A percentile compares a stretch with the other conserved stretches of the same genome.
Conservation (phyloP, 495 filamentous ascomycete genomes). For the Xylaria castorea region DNA sequence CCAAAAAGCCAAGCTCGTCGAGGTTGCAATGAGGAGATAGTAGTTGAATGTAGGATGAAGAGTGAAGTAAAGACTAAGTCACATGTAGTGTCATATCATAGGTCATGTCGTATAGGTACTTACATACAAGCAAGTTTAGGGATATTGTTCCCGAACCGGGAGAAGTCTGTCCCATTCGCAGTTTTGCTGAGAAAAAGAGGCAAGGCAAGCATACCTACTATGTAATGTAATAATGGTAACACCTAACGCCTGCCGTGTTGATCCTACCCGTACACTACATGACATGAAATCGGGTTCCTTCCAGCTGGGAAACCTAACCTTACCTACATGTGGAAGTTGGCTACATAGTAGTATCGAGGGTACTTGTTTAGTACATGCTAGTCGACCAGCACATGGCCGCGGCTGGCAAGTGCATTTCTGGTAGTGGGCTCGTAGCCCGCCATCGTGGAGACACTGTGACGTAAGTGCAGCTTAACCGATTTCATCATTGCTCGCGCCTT, state of each 20-base stretch:
- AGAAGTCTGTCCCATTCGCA: not conserved
- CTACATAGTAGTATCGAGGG: not conserved
- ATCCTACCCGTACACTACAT: conserved; percentile 16
- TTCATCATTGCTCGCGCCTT: conserved; percentile 21
- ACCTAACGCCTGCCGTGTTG: conserved; percentile 12
- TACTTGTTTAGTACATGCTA: not conserved
- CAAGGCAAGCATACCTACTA: not conserved
- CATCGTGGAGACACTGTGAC: conserved; percentile 21
- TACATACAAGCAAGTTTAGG: not conserved
- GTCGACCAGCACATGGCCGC: not conserved
- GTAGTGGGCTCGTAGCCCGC: not conserved
- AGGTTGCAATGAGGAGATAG: not conserved
- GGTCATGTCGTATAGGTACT: not conserved
- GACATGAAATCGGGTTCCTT: conserved; percentile 11
- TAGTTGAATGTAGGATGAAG: not conserved
- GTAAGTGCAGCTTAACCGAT: conserved; percentile 21
- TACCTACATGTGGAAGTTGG: no score
- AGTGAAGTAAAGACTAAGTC: not conserved
- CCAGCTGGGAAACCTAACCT: conserved; percentile 20
- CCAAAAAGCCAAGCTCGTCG: not conserved
- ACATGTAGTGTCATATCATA: no score
- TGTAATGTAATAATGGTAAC: not conserved
- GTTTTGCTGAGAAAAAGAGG: not conserved
- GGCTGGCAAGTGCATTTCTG: conserved; percentile 1
- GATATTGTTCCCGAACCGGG: not conserved